Percentiles rank a stretch among this genome's conserved stretches.
Evolutionary conservation across 805 yeast genomes (phyloP).

Genomic region (Cyberlindnera bimundalis): DNA sequence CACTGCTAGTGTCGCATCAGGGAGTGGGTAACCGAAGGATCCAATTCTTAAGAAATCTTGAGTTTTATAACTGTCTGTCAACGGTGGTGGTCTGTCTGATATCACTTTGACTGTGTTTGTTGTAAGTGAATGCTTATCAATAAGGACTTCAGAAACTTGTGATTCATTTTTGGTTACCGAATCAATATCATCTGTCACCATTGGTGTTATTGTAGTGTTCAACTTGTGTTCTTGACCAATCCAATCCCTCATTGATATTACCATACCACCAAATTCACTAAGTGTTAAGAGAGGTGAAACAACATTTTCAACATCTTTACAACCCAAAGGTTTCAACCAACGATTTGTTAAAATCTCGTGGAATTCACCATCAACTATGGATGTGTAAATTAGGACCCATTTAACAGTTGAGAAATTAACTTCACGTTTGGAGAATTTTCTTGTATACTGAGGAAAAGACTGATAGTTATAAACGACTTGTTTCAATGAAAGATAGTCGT

Average conservation of each 20-base stretch:
- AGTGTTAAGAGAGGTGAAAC: constrained; percentile 87
- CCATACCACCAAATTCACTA: constrained; percentile 95
- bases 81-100: constrained; percentile 52
- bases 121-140: constrained; percentile 70
- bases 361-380: constrained; percentile 90
- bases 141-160: constrained; percentile 55
- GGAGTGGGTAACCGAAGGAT: constrained; percentile 91
- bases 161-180: constrained; percentile 21
- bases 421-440: constrained; percentile 72
- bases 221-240: constrained; percentile 64
- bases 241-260: constrained; percentile 90
- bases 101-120: constrained; percentile 69
- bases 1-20: constrained; percentile 89
- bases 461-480: constrained; percentile 92
- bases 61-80: constrained; percentile 39
- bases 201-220: constrained; percentile 44
- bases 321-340: constrained; percentile 89
- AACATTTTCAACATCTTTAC: constrained; percentile 66
- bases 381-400: constrained; percentile 88
- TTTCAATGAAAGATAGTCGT: constrained; percentile 86
- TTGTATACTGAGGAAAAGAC: constrained; percentile 77
- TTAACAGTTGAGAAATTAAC: constrained; percentile 73
- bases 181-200: constrained; percentile 38
- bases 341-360: constrained; percentile 84
- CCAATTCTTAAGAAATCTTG: constrained; percentile 67